Percentiles rank a stretch among this genome's conserved stretches.
Conservation (phyloP, 2,329 filamentous ascomycete species). For the Penicillium sp. region DNA sequence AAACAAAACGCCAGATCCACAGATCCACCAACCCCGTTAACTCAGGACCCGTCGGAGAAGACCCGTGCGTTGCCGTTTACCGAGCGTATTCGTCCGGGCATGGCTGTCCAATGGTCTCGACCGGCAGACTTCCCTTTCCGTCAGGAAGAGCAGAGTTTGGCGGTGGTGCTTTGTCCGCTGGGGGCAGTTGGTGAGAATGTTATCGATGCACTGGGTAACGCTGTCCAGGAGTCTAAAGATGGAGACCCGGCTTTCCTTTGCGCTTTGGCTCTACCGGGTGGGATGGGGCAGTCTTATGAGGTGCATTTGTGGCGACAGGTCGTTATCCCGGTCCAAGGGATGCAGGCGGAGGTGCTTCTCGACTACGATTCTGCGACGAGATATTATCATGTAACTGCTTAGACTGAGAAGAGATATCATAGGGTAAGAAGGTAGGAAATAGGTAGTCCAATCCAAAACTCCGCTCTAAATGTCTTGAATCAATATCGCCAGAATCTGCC, state of each 20-base stretch:
- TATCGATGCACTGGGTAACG: neutral
- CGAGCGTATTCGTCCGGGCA: neutral
- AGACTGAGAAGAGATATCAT: neutral
- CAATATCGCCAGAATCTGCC: neutral
- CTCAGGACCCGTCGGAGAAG: neutral
- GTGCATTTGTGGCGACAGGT: conserved; percentile 47
- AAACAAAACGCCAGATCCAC: neutral
- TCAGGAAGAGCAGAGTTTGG: neutral
- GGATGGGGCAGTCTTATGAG: conserved; percentile 43
- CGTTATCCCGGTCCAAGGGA: conserved; percentile 37
- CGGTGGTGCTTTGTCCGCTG: neutral
- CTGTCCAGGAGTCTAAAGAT: neutral
- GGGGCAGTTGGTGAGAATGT: neutral
- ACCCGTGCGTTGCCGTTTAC: neutral
- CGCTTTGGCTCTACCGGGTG: conserved; percentile 33
- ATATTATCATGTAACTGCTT: conserved; percentile 42
- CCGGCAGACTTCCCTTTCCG: neutral
- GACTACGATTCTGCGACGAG: conserved; percentile 51
- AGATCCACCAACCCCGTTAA: neutral
- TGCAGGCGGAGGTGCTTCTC: conserved; percentile 49
- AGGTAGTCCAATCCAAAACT: too few species aligned
- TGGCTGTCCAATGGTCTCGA: neutral
- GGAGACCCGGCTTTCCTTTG: neutral
- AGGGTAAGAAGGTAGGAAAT: too few species aligned
- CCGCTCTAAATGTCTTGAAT: neutral